Evolutionary conservation across 139 green algal species (phyloP), one percentile per base, ranked within the genome.

Genomic region (Picochlorum costavermella): DNA sequence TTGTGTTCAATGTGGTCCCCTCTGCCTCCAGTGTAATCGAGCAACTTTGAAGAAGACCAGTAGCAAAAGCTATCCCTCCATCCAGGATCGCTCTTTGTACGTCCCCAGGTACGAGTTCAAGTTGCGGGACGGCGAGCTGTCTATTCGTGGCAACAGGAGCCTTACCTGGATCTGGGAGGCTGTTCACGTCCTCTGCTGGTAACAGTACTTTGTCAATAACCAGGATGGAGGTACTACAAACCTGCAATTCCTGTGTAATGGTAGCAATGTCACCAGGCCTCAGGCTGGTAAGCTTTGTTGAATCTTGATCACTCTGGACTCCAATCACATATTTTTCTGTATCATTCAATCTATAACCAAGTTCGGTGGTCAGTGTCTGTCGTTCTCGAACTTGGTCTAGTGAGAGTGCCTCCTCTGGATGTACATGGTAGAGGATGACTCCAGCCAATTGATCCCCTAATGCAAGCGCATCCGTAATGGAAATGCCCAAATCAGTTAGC

Each of bases 391-490:
- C 55, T 31, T 45, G 29, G 12, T 61, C 56, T 6, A 44, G 43
- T 0, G 48, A 48, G 2, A 59, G 16, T 14, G 64, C 63, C 4
- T 61, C 63, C 4, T 37, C n/a, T 45, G 58, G 48, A 10, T 48
- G 45, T 16, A 72, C 46, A 59, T 76, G 70, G 63, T 69, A 76
- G 2, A 68, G 62, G 40, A 76, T 45, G 50, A 76, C 64, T 4
- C 53, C 49, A 17, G 33, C 60, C 9, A 76, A 59, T 58, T 70
- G 60, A 60, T 70, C 62, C 2, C 70, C 70, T 30, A 76, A 45
- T 4, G 28, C 56, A 36, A 71, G 53, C 10, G 70, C 70, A 30
- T 76, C 70, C 12, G 61, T 61, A 43, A 76, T 68, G 43, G 53
- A 56, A 12, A 74, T 57, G 33, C 57, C 50, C 40, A 72, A 56